These are phyloP conservation scores for Arabidopsis hybrid DNA, from an alignment of 441 rosid genomes.

Conservation along the genomic window DNA sequence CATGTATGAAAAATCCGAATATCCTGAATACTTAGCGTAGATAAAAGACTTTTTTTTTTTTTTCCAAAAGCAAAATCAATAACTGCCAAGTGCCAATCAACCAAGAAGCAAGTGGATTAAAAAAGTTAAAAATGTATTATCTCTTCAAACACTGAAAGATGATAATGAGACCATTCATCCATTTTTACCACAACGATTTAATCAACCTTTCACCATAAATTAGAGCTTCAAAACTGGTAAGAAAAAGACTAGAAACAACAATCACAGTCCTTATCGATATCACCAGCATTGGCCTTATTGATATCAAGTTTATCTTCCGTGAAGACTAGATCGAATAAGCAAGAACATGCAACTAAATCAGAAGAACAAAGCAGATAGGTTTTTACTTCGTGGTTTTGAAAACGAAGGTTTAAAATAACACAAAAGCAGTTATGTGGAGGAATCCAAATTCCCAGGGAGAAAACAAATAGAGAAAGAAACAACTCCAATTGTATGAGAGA, in stretches of 20 bases:
- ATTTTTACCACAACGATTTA: too few species aligned
- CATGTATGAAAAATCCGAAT: neutral
- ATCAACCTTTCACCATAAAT: too few species aligned
- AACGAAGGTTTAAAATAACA: conserved; percentile 3
- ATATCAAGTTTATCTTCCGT: neutral
- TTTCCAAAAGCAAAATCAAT: neutral
- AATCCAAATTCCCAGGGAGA: conserved; percentile 29
- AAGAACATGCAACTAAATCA: neutral
- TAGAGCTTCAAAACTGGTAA: too few species aligned
- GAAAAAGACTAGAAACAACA: too few species aligned
- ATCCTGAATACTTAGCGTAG: neutral
- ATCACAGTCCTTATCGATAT: too few species aligned
- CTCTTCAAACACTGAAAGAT: too few species aligned
- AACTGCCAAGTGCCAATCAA: neutral
- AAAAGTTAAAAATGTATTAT: too few species aligned
- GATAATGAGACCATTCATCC: too few species aligned
- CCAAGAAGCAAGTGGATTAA: too few species aligned
- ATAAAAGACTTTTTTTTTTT: too few species aligned
- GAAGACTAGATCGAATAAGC: neutral
- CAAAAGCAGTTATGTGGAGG: conserved; percentile 25
- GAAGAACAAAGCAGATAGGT: conserved; percentile 10
- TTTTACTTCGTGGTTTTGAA: neutral
- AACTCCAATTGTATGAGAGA: conserved; percentile 23
- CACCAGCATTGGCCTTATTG: neutral
- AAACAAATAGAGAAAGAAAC: conserved; percentile 24